Percentiles rank a stretch among this genome's conserved stretches.
These are phyloP conservation scores for Wickerhamiella allomyrinae DNA, from an alignment of 805 yeast species.

Conservation along the genomic window DNA sequence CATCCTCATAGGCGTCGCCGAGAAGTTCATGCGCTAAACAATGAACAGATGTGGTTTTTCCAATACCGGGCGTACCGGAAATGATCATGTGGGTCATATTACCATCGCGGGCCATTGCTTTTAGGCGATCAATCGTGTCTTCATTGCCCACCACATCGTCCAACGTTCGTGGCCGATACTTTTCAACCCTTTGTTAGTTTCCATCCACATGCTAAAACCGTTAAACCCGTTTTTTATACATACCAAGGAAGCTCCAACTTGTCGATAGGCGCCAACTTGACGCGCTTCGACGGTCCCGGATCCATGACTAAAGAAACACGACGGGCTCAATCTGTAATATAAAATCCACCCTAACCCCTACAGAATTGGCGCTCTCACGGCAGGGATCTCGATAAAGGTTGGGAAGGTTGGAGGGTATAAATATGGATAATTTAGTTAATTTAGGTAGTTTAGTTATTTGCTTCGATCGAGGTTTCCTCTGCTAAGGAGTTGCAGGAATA, in stretches of 20 bases:
- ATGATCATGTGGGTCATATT: constrained; percentile 95
- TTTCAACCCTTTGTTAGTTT: constrained; percentile 56
- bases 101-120: constrained; percentile 78
- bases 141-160: constrained; percentile 86
- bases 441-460: too few relatives aligned
- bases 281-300: constrained; percentile 5
- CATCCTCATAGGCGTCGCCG: constrained; percentile 60
- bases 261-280: not conserved
- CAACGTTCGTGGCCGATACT: constrained; percentile 69
- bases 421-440: too few relatives aligned
- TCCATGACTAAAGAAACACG: not conserved
- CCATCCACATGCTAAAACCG: not conserved
- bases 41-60: constrained; percentile 87
- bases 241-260: constrained; percentile 6
- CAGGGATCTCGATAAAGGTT: too few relatives aligned
- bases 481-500: too few relatives aligned
- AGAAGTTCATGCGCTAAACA: constrained; percentile 77
- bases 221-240: not conserved
- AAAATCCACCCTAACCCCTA: too few relatives aligned
- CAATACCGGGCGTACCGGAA: constrained; percentile 91
- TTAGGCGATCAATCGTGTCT: constrained; percentile 74
- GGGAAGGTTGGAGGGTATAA: too few relatives aligned
- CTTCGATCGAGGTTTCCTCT: too few relatives aligned
- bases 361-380: too few relatives aligned
- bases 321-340: too few relatives aligned